These are phyloP conservation scores for Hypomontagnella monticulosa DNA, from an alignment of 495 filamentous ascomycete genomes.

Conservation along the genomic window DNA sequence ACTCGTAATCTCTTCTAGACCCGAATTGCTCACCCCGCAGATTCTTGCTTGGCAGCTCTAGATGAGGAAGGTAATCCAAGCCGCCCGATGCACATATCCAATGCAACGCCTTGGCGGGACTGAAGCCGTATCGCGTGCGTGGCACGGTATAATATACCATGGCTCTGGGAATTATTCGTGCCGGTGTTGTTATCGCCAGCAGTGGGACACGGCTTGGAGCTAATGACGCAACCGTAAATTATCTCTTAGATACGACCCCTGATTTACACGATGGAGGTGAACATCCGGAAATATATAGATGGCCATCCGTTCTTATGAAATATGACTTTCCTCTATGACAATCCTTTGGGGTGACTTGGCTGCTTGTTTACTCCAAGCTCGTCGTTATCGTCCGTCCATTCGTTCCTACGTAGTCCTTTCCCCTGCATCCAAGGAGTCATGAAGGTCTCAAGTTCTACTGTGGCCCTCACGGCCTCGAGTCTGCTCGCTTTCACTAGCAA, in stretches of 20 bases:
- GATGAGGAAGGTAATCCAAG: conserved; percentile 30
- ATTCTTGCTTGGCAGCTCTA: conserved; percentile 24
- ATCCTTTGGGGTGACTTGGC: not conserved
- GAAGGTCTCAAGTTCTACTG: conserved; percentile 18
- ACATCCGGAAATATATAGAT: not conserved
- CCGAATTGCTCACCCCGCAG: conserved; percentile 26
- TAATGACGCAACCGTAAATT: conserved; percentile 6
- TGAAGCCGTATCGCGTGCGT: conserved; percentile 15
- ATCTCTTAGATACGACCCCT: conserved; percentile 9
- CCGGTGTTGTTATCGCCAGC: not conserved
- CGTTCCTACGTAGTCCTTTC: not conserved
- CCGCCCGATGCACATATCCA: conserved; percentile 16
- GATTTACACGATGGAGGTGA: conserved; percentile 1
- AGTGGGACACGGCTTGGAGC: conserved; percentile 9
- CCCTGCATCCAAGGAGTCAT: conserved; percentile 6
- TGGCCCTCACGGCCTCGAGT: conserved; percentile 28
- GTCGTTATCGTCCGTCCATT: not conserved
- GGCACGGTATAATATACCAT: conserved; percentile 12
- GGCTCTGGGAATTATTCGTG: conserved; percentile 6
- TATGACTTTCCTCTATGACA: not conserved
- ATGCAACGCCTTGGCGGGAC: conserved; percentile 31
- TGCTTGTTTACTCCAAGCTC: conserved; percentile 2
- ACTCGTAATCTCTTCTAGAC: conserved; percentile 26
- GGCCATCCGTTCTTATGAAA: not conserved
- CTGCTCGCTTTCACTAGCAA: conserved; percentile 28